Base-by-base conservation (phyloP, 306 rosid species). In the Aeschynomene evenia region DNA sequence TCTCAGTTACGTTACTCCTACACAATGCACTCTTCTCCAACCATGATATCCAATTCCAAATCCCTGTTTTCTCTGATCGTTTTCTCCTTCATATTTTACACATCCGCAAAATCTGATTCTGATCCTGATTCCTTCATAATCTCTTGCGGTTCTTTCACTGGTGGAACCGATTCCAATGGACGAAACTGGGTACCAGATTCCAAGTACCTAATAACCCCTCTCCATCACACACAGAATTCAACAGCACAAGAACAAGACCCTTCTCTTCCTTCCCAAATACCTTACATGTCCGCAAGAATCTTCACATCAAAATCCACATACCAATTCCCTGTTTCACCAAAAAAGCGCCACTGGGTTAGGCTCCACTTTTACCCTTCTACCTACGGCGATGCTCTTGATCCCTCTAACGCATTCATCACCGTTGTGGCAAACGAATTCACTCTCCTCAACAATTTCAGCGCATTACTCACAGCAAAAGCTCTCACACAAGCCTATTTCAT, bases 261-360 rank as follows among this genome's bases (percentile, higher is more conserved):
- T 54, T 77, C 83, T 29, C 70, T 84, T 24, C 88, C 85, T 49
- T 80, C 88, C 13, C 74, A 54, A 56, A 55, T 40, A 11, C 88
- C 88, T 10, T 84, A 84, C 74, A 71, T 80, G 85, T 36, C 83
- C 7, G 83, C 83, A 34, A 77, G 88, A 57, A 81, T 81, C 64
- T 74, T 84, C 64, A 66, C 60, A 14, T 66, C 83, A 7, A 45
- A 62, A 21, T 33, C 72, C 36, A 48, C 81, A 0, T 84, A 71
- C 68, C 66, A 67, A 43, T 75, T 81, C 59, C 49, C 52, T 7
- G 79, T 78, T 37, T 20, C 80, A 7, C 54, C 85, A 6, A 64
- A 24, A 22, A 33, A 57, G n/a, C 74, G 83, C 7, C 76, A 54
- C 19, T 80, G 70, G 77, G 19, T 84, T 21, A 45, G 85, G 31